A percentile compares a stretch with the other conserved stretches of the same genome.
These are phyloP conservation scores for Candida gigantensis DNA, from an alignment of 1,139 yeast genomes.

Conservation along the genomic window DNA sequence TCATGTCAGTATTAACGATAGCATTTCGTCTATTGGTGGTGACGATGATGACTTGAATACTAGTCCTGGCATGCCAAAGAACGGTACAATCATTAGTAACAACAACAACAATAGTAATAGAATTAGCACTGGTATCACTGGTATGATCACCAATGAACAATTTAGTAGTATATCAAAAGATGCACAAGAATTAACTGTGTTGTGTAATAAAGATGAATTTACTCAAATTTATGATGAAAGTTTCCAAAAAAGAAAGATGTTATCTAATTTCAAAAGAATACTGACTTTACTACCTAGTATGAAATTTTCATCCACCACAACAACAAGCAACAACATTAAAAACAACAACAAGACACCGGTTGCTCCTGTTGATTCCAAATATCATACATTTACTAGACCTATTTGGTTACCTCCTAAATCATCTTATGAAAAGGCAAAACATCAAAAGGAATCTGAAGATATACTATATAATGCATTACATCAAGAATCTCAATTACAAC, in stretches of 20 bases:
- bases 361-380: slow-evolving; percentile 18
- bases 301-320: no score
- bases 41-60: slow-evolving; percentile 13
- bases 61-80: no score
- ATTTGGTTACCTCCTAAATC: slow-evolving; percentile 69
- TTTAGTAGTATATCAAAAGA: slow-evolving; percentile 40
- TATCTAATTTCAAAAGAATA: slow-evolving; percentile 24
- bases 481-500: slow-evolving; percentile 37
- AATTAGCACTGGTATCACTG: background rate
- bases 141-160: slow-evolving; percentile 9
- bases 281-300: slow-evolving; percentile 5
- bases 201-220: slow-evolving; percentile 35
- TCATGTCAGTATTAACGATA: slow-evolving; percentile 23
- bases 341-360: no score
- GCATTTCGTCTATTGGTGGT: slow-evolving; percentile 19
- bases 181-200: slow-evolving; percentile 49
- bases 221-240: slow-evolving; percentile 41
- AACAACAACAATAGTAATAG: slow-evolving; percentile 1
- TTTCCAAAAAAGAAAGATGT: slow-evolving; percentile 32
- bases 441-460: slow-evolving; percentile 54
- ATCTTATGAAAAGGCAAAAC: slow-evolving; percentile 52
- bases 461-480: slow-evolving; percentile 50
- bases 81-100: background rate
- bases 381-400: slow-evolving; percentile 58
- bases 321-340: no score